Conservation (phyloP, 2,329 filamentous ascomycete genomes). For the Fusarium longipes region DNA sequence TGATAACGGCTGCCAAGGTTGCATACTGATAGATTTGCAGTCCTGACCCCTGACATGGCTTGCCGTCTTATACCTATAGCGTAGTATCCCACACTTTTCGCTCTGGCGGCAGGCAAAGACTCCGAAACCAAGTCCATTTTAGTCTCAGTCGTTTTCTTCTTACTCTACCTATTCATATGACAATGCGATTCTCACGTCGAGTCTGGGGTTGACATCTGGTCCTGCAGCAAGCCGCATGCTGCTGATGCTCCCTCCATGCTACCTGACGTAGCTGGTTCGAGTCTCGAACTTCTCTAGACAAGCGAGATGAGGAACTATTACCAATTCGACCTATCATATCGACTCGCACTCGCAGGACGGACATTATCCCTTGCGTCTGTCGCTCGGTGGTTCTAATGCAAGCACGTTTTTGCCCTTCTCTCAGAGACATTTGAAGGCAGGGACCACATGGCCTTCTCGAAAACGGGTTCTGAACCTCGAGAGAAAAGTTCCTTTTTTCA, state of each 20-base stretch:
- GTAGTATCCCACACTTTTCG: constrained; percentile 23
- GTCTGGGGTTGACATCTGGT: constrained; percentile 12
- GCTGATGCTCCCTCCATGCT: constrained; percentile 1
- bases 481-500: background rate
- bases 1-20: constrained; percentile 27
- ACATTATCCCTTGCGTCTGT: constrained; percentile 14
- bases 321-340: constrained; percentile 12
- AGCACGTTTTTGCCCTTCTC: constrained; percentile 36
- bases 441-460: constrained; percentile 16
- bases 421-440: constrained; percentile 35
- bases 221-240: constrained; percentile 20
- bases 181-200: constrained; percentile 7
- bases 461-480: constrained; percentile 14
- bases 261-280: constrained; percentile 13
- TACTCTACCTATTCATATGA: constrained; percentile 3
- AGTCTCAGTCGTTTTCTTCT: background rate
- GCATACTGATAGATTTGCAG: constrained; percentile 12
- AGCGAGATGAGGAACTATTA: constrained; percentile 16
- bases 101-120: constrained; percentile 32
- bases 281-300: constrained; percentile 13
- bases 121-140: background rate
- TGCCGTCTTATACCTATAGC: constrained; percentile 20
- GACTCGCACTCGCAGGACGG: constrained; percentile 3
- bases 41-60: constrained; percentile 32
- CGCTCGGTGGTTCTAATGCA: constrained; percentile 12